Evolutionary conservation across 352 stramenopile genomes (phyloP).

Genomic region (Phytophthora pisi): DNA sequence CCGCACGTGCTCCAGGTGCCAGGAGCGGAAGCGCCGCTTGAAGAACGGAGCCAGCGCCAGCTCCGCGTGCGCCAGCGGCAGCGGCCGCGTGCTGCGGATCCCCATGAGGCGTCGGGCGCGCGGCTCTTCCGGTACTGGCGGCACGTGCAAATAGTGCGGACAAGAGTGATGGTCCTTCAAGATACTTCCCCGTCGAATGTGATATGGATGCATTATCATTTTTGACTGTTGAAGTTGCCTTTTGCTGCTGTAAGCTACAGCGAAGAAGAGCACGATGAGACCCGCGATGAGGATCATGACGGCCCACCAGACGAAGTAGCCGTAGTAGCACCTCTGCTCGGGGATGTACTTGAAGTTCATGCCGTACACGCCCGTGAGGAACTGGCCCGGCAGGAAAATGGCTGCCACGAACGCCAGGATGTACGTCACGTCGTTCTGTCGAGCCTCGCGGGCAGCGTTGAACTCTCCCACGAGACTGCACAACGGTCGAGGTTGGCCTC

Average conservation of each 20-base stretch:
- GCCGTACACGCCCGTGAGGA: slow-evolving; percentile 83
- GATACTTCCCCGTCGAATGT: slow-evolving; percentile 1
- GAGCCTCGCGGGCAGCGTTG: slow-evolving; percentile 54
- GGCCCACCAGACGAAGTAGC: slow-evolving; percentile 81
- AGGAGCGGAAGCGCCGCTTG: slow-evolving; percentile 56
- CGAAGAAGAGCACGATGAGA: too few relatives aligned
- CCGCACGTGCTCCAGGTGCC: slow-evolving; percentile 60
- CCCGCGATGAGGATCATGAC: slow-evolving; percentile 34
- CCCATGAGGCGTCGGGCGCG: slow-evolving; percentile 43
- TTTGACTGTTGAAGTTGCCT: neutral
- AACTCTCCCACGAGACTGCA: slow-evolving; percentile 62
- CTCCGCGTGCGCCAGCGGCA: slow-evolving; percentile 48
- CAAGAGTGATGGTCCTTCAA: slow-evolving; percentile 36
- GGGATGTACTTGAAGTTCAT: slow-evolving; percentile 90
- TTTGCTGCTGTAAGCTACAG: too few relatives aligned
- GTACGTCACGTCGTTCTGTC: slow-evolving; percentile 77
- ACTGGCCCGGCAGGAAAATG: slow-evolving; percentile 82
- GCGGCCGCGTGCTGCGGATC: slow-evolving; percentile 60
- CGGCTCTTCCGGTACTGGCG: slow-evolving; percentile 10
- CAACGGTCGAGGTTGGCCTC: slow-evolving; percentile 72
- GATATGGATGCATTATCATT: neutral
- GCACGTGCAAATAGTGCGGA: neutral
- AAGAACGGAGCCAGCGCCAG: slow-evolving; percentile 57
- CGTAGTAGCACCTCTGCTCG: slow-evolving; percentile 65
- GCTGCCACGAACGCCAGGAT: slow-evolving; percentile 76